phyloP scores from a whole-genome alignment of 192 early-diverging fungal genomes.

The Backusella luteola region DNA sequence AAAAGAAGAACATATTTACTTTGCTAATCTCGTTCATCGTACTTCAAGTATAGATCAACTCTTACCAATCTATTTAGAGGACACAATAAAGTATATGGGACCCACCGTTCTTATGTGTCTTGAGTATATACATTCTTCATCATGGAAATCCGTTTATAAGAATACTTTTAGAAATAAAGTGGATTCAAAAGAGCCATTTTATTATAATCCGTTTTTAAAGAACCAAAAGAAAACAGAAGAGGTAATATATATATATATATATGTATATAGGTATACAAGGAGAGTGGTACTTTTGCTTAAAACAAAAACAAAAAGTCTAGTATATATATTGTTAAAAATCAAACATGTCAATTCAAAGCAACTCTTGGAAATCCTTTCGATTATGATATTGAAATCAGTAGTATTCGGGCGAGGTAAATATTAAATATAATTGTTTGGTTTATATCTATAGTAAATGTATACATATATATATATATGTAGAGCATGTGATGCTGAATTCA shows the following conservation, averaged over 20 bases:
- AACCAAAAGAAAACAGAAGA: slow-evolving; percentile 48
- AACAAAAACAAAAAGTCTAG: slow-evolving; percentile 18
- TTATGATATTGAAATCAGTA: slow-evolving; percentile 75
- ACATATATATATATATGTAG: slow-evolving; percentile 29
- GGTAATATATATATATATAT: background rate
- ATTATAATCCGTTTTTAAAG: slow-evolving; percentile 74
- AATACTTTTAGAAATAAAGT: slow-evolving; percentile 39
- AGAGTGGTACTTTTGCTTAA: background rate
- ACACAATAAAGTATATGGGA: slow-evolving; percentile 44
- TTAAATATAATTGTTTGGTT: background rate
- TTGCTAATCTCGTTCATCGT: slow-evolving; percentile 48
- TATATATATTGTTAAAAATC: slow-evolving; percentile 57
- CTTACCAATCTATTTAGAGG: slow-evolving; percentile 21
- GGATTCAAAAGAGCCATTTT: slow-evolving; percentile 57
- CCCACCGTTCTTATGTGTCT: slow-evolving; percentile 48
- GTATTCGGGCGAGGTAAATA: slow-evolving; percentile 54
- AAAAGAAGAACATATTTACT: slow-evolving; percentile 59
- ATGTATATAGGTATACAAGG: background rate
- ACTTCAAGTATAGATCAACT: slow-evolving; percentile 43
- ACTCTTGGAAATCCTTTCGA: slow-evolving; percentile 73
- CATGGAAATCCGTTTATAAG: slow-evolving; percentile 53
- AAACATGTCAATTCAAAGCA: slow-evolving; percentile 66
- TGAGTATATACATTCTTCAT: slow-evolving; percentile 46
- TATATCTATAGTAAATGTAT: background rate
- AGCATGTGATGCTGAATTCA: slow-evolving; percentile 63